phyloP scores from a whole-genome alignment of 1,284 basidiomycete genomes.

The Ceratobasidium sp. region DNA sequence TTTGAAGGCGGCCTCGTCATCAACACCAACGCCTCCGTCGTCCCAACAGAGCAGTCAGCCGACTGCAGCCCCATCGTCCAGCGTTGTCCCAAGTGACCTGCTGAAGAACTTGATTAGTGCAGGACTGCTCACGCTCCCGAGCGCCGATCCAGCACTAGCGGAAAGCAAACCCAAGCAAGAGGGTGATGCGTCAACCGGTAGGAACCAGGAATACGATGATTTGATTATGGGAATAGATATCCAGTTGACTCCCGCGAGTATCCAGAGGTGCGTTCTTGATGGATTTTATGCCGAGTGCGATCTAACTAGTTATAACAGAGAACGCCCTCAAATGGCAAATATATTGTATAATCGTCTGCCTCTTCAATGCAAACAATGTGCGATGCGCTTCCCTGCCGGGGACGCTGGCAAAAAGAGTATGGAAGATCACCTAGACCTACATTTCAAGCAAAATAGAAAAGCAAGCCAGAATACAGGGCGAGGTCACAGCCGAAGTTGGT shows the following conservation, averaged over 20 bases:
- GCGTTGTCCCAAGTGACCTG: constrained; percentile 47
- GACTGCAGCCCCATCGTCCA: constrained; percentile 50
- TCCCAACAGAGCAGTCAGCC: constrained; percentile 11
- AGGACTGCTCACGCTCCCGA: constrained; percentile 31
- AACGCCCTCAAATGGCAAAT: constrained; percentile 69
- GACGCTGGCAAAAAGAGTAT: constrained; percentile 78
- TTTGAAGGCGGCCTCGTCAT: constrained; percentile 14
- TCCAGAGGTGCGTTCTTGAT: constrained; percentile 70
- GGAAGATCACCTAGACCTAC: constrained; percentile 96
- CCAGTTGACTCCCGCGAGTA: constrained; percentile 76
- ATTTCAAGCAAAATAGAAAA: constrained; percentile 94
- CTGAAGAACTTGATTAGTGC: constrained; percentile 42
- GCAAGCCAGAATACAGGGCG: constrained; percentile 86
- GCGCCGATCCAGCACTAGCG: constrained; percentile 50
- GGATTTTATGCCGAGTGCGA: not conserved
- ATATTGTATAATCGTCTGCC: constrained; percentile 82
- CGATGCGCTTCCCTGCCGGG: constrained; percentile 84
- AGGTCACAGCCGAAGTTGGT: constrained; percentile 94
- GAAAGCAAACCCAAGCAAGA: constrained; percentile 60
- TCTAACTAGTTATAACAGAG: constrained; percentile 59
- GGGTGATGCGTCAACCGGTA: constrained; percentile 62
- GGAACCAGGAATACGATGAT: constrained; percentile 73
- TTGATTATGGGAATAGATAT: constrained; percentile 77
- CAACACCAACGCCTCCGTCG: constrained; percentile 18
- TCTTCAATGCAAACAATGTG: constrained; percentile 94